These are phyloP conservation scores for Lipomyces yamadae DNA, from an alignment of 805 yeast genomes.

Conservation along the genomic window DNA sequence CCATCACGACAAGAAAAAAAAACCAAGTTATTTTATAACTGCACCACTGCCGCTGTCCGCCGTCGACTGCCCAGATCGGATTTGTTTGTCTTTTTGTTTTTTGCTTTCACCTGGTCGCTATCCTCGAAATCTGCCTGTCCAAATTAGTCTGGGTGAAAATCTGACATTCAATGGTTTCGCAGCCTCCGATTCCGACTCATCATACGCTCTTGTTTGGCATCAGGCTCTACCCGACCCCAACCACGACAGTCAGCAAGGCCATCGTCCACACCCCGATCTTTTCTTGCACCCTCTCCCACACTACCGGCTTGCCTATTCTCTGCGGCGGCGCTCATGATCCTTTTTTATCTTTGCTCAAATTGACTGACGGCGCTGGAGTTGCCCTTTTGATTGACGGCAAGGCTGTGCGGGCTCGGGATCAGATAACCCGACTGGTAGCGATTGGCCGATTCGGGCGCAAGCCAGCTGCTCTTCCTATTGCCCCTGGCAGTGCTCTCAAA, in stretches of 20 bases:
- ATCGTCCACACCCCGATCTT: conserved; percentile 23
- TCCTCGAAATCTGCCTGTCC: not conserved
- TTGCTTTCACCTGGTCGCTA: too few species aligned
- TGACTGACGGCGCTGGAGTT: conserved; percentile 23
- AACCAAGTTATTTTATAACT: not conserved
- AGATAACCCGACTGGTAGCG: conserved; percentile 33
- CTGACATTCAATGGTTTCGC: conserved; percentile 4
- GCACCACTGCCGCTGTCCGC: not conserved
- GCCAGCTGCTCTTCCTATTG: conserved; percentile 19
- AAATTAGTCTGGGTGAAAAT: not conserved
- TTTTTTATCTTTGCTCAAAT: conserved; percentile 15
- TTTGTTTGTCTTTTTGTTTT: too few species aligned
- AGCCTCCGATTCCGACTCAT: conserved; percentile 20
- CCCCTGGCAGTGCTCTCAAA: conserved; percentile 1
- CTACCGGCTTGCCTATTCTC: conserved; percentile 32
- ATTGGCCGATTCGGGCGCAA: conserved; percentile 30
- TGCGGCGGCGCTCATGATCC: conserved; percentile 21
- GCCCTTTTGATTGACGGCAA: conserved; percentile 27
- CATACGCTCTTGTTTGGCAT: conserved; percentile 29
- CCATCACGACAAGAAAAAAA: not conserved
- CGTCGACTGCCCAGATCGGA: not conserved
- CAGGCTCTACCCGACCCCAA: conserved; percentile 18
- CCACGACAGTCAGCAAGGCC: conserved; percentile 7
- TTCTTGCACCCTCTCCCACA: conserved; percentile 30
- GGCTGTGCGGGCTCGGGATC: conserved; percentile 32